phyloP scores from a whole-genome alignment of 257 asterid species.

The Solanum chiquidenum region DNA sequence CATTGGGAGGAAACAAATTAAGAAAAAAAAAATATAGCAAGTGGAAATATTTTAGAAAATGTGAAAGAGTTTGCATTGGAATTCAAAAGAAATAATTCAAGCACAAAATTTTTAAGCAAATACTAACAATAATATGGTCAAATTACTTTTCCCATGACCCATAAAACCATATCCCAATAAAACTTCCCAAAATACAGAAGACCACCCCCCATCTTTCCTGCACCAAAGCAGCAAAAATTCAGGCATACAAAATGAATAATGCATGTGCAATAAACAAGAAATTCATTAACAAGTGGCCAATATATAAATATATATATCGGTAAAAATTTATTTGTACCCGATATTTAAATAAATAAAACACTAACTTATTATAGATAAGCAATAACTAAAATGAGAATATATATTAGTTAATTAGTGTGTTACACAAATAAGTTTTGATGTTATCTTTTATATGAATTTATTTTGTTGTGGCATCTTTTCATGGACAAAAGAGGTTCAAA shows the following conservation, averaged over 20 bases:
- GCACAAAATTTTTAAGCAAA: neutral
- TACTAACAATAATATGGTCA: neutral
- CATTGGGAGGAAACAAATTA: neutral
- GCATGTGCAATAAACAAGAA: neutral
- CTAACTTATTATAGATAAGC: neutral
- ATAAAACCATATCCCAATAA: neutral
- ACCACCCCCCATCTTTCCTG: neutral
- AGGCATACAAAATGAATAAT: constrained; percentile 3
- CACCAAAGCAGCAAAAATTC: neutral
- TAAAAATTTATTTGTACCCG: neutral
- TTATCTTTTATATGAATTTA: neutral
- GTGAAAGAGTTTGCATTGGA: neutral
- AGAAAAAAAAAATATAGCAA: neutral
- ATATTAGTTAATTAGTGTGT: neutral
- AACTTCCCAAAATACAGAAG: neutral
- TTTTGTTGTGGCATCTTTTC: neutral
- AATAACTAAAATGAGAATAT: neutral
- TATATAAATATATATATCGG: neutral
- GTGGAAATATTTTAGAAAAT: neutral
- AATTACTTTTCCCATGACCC: neutral
- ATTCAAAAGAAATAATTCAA: neutral
- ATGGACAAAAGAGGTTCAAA: neutral
- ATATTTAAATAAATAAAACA: neutral
- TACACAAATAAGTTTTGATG: neutral
- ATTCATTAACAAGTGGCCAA: neutral